Base-by-base conservation (phyloP, 1,284 basidiomycete genomes). In the Sphaerobolus stellatus region DNA sequence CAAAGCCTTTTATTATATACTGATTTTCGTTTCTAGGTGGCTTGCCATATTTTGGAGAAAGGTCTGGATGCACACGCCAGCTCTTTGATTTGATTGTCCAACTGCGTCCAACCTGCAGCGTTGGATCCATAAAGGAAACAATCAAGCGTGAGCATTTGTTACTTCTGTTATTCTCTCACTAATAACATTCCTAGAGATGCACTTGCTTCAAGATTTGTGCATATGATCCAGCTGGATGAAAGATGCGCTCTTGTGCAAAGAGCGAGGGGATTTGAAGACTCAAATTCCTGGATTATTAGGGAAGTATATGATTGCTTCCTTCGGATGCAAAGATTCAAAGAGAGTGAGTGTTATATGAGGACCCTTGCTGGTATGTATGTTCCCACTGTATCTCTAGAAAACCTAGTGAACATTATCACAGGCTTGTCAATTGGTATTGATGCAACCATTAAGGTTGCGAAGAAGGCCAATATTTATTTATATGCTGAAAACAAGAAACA, bases 401-500 rank as follows among this genome's bases (percentile, higher is more conserved):
- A 24, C 18, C n/a, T 47, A 6, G 20, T 24, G 45, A 25, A 24
- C 20, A 13, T 13, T 24, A 9, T 27, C 22, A n/a, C n/a, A 33
- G 27, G 48, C 16, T n/a, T 49, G 16, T 5, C 28, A 14, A 30
- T 47, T 13, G 45, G 48, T 27, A 7, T 30, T 7, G 25, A 30
- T 49, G 5, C 30, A 33, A 49, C 29, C 5, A n/a, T 49, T 11
- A 49, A 49, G 29, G 14, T 49, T 13, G 48, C 48, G 5, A 49
- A 34, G n/a, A 49, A 49, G 34, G 48, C 48, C 7, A 49, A 49
- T 22, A 49, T 49, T 25, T 49, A 49, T 33, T 33, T 49, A 14
- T 5, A n/a, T 11, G 20, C 5, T 16, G 25, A n/a, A 11, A 11
- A 36, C 33, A 36, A 36, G 33, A 48, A 48, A 49, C 27, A 49